Evolutionary conservation across 345 rosid genomes (phyloP), one percentile per base, ranked within the genome.

Genomic region (Dipteronia dyeriana): DNA sequence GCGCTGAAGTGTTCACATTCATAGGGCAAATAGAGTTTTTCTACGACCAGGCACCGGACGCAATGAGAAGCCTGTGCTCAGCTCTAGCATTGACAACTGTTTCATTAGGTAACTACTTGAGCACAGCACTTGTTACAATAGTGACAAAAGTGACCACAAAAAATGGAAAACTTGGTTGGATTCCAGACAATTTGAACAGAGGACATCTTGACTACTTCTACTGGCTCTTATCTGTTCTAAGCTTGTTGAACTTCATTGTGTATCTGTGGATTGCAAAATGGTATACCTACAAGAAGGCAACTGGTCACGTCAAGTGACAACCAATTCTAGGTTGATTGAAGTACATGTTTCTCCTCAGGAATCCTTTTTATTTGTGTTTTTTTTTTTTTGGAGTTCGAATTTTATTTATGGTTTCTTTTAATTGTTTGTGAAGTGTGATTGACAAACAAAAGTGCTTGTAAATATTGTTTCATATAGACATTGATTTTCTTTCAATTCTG

Each of bases 31-130:
- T 91, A 49, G 98, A 95, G 86, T 95, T 95, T 66, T 95, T 90
- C 85, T 93, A 95, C 23, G 98, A 93, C 68, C 99, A 93, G 81
- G 98, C 98, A 23, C 99, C 98, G 4, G 98, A 95, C 82, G 99
- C 98, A 2, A 91, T 93, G 98, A 87, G 98, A 80, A 95, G 98
- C 82, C 68, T 91, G 68, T 90, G 97, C 85, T 90, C 98, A 0
- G 98, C 98, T 8, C 86, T 95, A 31, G 87, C 97, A 0, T 90
- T 95, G 0, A 93, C 98, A 1, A 91, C 92, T 0, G 90, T 87
- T 17, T 92, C 98, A 4, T 70, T 91, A 16, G 99, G 98, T 14
- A 92, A 88, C 74, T 95, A 95, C 78, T 64, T 95, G 80, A 93
- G 99, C 84, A 91, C 95, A 13, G 67, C 90, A 68, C 90, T 95